phyloP scores from a whole-genome alignment of 176 grass and related monocot genomes.

The Zizania latifolia region DNA sequence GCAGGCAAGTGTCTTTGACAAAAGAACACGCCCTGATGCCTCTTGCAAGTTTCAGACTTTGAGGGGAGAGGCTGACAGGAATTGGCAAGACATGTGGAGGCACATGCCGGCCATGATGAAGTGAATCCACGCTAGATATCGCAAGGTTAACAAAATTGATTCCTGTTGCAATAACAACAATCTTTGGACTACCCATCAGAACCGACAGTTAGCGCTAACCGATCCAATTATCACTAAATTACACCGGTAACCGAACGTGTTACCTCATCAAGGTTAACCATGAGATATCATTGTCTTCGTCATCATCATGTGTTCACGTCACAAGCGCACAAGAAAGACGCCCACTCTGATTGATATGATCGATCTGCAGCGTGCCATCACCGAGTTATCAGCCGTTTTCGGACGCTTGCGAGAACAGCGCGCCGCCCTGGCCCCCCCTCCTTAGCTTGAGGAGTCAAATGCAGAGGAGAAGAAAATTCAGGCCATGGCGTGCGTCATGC shows the following conservation, averaged over 20 bases:
- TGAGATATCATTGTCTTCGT: too few species aligned
- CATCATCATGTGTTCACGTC: too few species aligned
- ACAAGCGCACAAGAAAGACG: background rate
- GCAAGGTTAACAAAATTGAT: too few species aligned
- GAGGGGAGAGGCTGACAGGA: background rate
- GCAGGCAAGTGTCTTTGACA: background rate
- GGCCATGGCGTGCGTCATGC: background rate
- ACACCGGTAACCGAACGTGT: too few species aligned
- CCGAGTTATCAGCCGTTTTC: background rate
- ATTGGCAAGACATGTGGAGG: background rate
- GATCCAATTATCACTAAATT: too few species aligned
- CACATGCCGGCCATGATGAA: background rate
- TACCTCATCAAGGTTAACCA: too few species aligned
- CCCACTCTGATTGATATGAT: background rate
- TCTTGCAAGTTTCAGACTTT: background rate
- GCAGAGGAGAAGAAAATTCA: background rate
- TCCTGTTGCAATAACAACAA: too few species aligned
- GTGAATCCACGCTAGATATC: background rate
- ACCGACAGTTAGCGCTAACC: too few species aligned
- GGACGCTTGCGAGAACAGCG: background rate
- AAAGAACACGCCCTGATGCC: conserved; percentile 9
- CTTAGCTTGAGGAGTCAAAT: background rate
- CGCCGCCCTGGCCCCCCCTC: background rate
- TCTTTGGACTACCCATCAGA: too few species aligned
- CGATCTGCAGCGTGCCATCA: background rate